Conservation (phyloP, 2,329 filamentous ascomycete species). For the Metarhizium sp. region DNA sequence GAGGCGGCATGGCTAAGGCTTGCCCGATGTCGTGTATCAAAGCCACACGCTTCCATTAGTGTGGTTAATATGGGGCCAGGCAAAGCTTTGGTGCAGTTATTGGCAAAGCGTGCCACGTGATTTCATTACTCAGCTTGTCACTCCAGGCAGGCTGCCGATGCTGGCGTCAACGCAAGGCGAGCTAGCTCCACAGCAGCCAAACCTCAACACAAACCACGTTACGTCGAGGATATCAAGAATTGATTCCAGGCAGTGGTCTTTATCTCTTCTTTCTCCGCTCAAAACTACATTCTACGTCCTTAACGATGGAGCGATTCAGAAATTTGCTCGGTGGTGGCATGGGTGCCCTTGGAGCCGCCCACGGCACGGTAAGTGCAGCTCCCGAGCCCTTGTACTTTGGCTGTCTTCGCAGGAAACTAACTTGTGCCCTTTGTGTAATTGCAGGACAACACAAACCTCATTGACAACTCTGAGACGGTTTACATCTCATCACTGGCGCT, state of each 20-base stretch:
- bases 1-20: conserved; percentile 12
- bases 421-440: background rate
- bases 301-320: conserved; percentile 81
- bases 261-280: background rate
- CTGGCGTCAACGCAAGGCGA: conserved; percentile 8
- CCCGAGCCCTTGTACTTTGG: background rate
- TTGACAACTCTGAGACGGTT: conserved; percentile 98
- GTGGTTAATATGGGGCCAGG: no score
- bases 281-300: background rate
- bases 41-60: background rate
- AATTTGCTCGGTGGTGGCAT: conserved; percentile 76
- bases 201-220: background rate
- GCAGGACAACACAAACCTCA: conserved; percentile 81
- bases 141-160: conserved; percentile 7
- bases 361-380: conserved; percentile 27
- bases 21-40: background rate
- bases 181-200: conserved; percentile 1
- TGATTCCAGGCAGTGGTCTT: background rate
- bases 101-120: conserved; percentile 8
- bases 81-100: background rate
- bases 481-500: conserved; percentile 97
- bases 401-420: background rate
- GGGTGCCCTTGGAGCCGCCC: conserved; percentile 41
- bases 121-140: conserved; percentile 10
- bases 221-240: background rate